Conservation (phyloP, 768 basidiomycete species). For the Neoboletus subvelutipes region DNA sequence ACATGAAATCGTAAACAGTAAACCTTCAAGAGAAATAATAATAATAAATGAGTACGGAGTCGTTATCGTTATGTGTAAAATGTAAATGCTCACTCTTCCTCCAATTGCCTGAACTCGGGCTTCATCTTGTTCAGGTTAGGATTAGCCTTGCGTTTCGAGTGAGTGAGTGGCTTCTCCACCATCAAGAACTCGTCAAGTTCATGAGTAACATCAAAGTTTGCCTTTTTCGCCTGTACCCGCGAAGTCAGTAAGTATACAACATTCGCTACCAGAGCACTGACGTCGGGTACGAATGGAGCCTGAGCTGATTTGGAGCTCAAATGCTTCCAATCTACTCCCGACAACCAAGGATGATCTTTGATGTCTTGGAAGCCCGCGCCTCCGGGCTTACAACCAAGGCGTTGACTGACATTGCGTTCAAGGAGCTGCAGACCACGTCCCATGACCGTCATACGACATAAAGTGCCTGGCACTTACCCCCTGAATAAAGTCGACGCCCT, state of each 20-base stretch:
- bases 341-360: conserved; percentile 83
- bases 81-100: conserved; percentile 71
- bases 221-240: conserved; percentile 73
- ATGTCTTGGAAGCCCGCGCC: conserved; percentile 76
- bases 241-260: not conserved
- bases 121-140: conserved; percentile 84
- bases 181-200: conserved; percentile 96
- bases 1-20: conserved; percentile 82
- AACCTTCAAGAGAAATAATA: conserved; percentile 59
- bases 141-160: conserved; percentile 87
- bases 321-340: conserved; percentile 74
- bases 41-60: conserved; percentile 5
- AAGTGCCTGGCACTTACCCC: conserved; percentile 48
- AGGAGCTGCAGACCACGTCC: conserved; percentile 56
- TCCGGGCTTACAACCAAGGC: conserved; percentile 77
- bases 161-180: conserved; percentile 97
- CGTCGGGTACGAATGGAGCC: conserved; percentile 91
- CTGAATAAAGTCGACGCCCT: conserved; percentile 64
- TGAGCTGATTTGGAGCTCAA: conserved; percentile 67
- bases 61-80: not conserved
- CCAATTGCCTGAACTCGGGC: conserved; percentile 87
- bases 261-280: conserved; percentile 43
- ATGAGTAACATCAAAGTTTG: conserved; percentile 98
- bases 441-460: conserved; percentile 9
- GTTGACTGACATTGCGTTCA: conserved; percentile 73